A percentile compares a stretch with the other conserved stretches of the same genome.
phyloP scores from a whole-genome alignment of 805 yeast genomes.

The Millerozyma miso region DNA sequence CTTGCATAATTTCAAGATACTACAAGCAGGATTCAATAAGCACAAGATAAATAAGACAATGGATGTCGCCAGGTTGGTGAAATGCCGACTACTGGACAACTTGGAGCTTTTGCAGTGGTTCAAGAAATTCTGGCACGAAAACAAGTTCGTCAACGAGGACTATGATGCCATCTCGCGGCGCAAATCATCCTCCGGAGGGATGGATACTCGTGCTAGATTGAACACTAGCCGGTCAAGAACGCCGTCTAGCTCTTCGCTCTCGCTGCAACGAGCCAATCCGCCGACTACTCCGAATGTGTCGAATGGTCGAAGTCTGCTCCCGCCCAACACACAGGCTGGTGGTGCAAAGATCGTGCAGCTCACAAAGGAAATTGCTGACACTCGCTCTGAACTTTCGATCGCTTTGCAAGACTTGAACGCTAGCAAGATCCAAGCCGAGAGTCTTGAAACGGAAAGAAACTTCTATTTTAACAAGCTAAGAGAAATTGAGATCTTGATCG shows the following conservation, averaged over 20 bases:
- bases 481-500: constrained; percentile 79
- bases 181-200: constrained; percentile 5
- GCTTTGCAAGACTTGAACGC: constrained; percentile 53
- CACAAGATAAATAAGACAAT: constrained; percentile 69
- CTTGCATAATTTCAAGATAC: constrained; percentile 74
- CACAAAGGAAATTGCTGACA: constrained; percentile 40
- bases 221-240: constrained; percentile 5
- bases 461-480: constrained; percentile 87
- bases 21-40: constrained; percentile 74
- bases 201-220: background rate
- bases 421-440: constrained; percentile 55
- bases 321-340: constrained; percentile 5
- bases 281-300: constrained; percentile 15
- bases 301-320: constrained; percentile 4
- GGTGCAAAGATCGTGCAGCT: constrained; percentile 12
- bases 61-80: constrained; percentile 76
- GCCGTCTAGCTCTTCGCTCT: constrained; percentile 5
- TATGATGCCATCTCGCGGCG: constrained; percentile 59
- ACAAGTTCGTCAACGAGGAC: constrained; percentile 53
- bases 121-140: constrained; percentile 74
- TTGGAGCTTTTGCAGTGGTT: constrained; percentile 93
- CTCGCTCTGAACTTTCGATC: constrained; percentile 35
- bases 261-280: constrained; percentile 6
- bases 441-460: constrained; percentile 77
- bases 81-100: constrained; percentile 90